Evolutionary conservation across 257 asterid genomes (phyloP), one percentile per base, ranked within the genome.

Genomic region (Verbena officinalis): DNA sequence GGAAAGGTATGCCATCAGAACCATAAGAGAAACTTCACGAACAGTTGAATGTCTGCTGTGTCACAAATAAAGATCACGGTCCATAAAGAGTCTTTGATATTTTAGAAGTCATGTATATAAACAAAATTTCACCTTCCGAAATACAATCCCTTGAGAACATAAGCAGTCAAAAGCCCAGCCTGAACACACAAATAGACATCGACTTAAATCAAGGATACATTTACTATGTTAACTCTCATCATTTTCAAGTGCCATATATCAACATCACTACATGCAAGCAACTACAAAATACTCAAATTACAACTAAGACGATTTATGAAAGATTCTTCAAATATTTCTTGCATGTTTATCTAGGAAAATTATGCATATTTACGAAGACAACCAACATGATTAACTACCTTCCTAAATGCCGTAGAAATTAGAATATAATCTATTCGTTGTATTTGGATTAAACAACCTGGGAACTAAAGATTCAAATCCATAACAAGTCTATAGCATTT

Each of bases 11-110:
- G 98, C 88, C 94, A 87, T 80, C 68, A 93, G 81, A 72, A 79
- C 84, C 93, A 86, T 93, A 58, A 93, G 85, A 51, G 98, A 76
- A 62, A 93, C 77, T 75, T 93, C 98, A 22, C 98, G 97, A 67
- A 90, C 84, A 13, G 87, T 71, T 23, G 97, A 93, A 70, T 90
- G 98, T 58, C 98, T 92, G 89, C 63, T 14, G 52, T 14, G 52
- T 75, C 66, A 78, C 53, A 76, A 44, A 59, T 44, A 71, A 53
- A 64, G 23, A 71, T 52, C 63, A 45, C 13, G 63, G 24, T 56
- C 46, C 54, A 16, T 52, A 36, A 39, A 50, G 14, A 49, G 48
- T 59, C 21, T 40, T 7, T 53, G 50, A 51, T 50, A 44, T 16
- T 1, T 19, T 12, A 68, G n/a, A 56, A 36, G 20, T 38, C 13